Evolutionary conservation across 345 rosid species (phyloP).

Genomic region (Mallotus nudiflorus): DNA sequence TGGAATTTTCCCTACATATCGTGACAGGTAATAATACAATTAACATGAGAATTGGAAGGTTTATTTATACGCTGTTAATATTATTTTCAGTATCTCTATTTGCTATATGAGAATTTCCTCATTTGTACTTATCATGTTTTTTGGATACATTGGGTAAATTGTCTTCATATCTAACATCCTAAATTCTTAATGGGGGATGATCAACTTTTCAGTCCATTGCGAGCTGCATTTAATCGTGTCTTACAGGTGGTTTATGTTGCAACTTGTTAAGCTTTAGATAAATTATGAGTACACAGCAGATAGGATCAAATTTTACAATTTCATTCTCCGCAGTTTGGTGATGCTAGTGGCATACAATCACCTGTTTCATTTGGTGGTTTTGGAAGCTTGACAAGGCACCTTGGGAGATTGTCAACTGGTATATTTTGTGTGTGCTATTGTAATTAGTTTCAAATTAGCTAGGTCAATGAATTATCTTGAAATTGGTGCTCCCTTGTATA

Average conservation of each 20-base stretch:
- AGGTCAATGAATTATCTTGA: neutral
- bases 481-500: neutral
- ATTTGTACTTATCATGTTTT: neutral
- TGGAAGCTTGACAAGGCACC: constrained; percentile 96
- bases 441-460: constrained; percentile 4
- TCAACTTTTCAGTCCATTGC: constrained; percentile 71
- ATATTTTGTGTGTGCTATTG: constrained; percentile 15
- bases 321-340: constrained; percentile 78
- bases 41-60: neutral
- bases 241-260: constrained; percentile 61
- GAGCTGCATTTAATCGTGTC: constrained; percentile 85
- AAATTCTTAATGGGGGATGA: constrained; percentile 36
- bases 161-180: constrained; percentile 36
- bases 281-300: constrained; percentile 10
- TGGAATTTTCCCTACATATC: constrained; percentile 90
- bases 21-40: constrained; percentile 54
- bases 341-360: constrained; percentile 97
- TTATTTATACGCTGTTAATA: neutral
- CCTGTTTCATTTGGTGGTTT: constrained; percentile 99
- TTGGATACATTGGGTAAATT: no score
- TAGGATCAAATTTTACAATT: constrained; percentile 13
- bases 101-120: neutral
- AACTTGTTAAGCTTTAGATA: constrained; percentile 9
- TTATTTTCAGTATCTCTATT: neutral
- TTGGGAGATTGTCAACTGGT: constrained; percentile 84